Conservation (phyloP, 2,329 filamentous ascomycete genomes). For the Diaporthe citri region DNA sequence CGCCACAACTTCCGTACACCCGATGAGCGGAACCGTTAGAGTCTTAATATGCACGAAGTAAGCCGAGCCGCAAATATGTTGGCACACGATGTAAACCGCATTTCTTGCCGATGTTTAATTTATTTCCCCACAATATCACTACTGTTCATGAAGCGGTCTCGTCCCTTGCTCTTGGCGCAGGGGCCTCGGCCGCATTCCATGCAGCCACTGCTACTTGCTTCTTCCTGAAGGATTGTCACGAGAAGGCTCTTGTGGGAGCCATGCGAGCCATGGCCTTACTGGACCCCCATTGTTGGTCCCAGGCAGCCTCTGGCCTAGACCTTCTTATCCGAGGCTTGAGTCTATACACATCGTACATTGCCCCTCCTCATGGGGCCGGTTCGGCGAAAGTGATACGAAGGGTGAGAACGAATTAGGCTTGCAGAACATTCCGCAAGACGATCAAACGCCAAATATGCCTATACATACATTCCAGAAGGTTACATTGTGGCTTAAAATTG, state of each 20-base stretch:
- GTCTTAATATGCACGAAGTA: background rate
- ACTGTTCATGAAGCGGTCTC: background rate
- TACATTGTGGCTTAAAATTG: constrained; percentile 4
- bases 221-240: background rate
- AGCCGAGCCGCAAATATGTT: background rate
- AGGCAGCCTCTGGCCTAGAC: too few species aligned
- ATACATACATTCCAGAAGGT: background rate
- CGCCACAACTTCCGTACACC: background rate
- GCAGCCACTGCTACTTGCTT: background rate
- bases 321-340: background rate
- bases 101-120: background rate
- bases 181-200: background rate
- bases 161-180: background rate
- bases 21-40: background rate
- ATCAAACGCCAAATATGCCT: background rate
- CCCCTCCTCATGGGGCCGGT: background rate
- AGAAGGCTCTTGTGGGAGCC: background rate
- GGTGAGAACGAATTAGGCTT: background rate
- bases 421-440: background rate
- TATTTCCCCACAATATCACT: background rate
- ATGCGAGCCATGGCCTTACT: background rate
- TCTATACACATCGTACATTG: too few species aligned
- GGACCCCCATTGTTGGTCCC: background rate
- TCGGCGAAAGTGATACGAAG: background rate
- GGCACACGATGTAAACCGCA: background rate